Evolutionary conservation across 139 green algal genomes (phyloP).

Genomic region (Raphidocelis subcapitata): DNA sequence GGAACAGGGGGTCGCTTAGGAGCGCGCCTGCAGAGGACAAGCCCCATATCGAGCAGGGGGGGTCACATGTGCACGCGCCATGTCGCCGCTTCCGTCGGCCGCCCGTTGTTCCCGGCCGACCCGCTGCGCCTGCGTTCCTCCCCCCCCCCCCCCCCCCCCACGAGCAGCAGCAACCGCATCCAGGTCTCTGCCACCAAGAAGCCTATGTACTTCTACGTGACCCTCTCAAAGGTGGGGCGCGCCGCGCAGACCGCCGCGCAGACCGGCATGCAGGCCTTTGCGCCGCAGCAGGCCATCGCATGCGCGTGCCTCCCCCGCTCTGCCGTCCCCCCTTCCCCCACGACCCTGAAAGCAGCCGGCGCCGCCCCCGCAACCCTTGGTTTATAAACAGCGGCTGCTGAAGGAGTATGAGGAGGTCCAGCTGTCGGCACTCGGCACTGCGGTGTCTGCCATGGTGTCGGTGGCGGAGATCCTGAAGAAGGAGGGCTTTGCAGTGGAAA

Average conservation of each 20-base stretch:
- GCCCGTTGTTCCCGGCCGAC: no score
- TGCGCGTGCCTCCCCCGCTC: neutral
- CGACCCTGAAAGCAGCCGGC: neutral
- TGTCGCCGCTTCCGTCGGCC: no score
- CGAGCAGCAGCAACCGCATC: conserved; percentile 38
- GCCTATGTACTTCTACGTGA: conserved; percentile 83
- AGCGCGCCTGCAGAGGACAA: no score
- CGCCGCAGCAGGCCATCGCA: neutral
- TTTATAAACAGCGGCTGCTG: conserved; percentile 58
- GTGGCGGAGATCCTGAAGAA: conserved; percentile 90
- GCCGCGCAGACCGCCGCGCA: neutral
- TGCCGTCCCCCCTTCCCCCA: no score
- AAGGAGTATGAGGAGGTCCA: conserved; percentile 80
- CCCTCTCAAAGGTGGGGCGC: conserved; percentile 57
- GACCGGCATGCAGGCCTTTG: no score
- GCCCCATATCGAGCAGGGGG: no score
- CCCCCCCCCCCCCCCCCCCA: no score
- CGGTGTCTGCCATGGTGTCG: conserved; percentile 80
- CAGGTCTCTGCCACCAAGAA: conserved; percentile 72
- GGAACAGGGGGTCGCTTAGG: no score
- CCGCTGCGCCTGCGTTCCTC: no score
- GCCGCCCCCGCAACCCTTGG: neutral
- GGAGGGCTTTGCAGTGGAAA: conserved; percentile 66
- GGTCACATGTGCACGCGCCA: no score
- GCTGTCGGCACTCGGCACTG: conserved; percentile 80